Conservation (phyloP, 176 grass and related monocot genomes). For the Microstegium vimineum region DNA sequence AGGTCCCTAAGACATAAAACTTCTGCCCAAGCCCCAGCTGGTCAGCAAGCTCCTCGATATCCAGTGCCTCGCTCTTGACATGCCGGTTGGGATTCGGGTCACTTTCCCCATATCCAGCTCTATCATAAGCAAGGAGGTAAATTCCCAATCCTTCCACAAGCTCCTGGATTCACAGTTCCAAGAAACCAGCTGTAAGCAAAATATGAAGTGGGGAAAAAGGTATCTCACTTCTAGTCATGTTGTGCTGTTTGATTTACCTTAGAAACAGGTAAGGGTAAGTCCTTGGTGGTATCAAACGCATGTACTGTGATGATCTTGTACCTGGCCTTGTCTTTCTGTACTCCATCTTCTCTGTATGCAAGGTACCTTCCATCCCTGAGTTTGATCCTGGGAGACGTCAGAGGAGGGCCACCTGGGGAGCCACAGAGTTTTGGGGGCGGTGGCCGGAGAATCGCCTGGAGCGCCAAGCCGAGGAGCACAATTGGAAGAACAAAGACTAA, state of each 20-base stretch:
- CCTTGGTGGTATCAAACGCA: slow-evolving; percentile 66
- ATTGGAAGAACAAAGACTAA: slow-evolving; percentile 29
- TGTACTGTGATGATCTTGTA: slow-evolving; percentile 63
- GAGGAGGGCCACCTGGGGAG: slow-evolving; percentile 48
- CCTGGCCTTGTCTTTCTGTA: slow-evolving; percentile 49
- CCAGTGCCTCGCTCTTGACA: slow-evolving; percentile 67
- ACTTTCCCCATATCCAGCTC: slow-evolving; percentile 81
- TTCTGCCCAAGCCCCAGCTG: slow-evolving; percentile 59
- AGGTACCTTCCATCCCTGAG: slow-evolving; percentile 58
- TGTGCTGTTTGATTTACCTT: slow-evolving; percentile 37
- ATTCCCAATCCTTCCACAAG: slow-evolving; percentile 64
- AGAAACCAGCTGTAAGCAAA: not conserved
- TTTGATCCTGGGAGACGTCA: slow-evolving; percentile 67
- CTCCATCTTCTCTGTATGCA: slow-evolving; percentile 52
- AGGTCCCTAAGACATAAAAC: slow-evolving; percentile 67
- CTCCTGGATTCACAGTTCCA: slow-evolving; percentile 44
- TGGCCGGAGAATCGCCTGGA: slow-evolving; percentile 52
- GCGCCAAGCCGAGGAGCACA: slow-evolving; percentile 40
- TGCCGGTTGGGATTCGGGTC: slow-evolving; percentile 60
- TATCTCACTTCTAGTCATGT: not conserved
- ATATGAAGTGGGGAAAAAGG: not conserved
- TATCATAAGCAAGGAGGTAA: slow-evolving; percentile 74
- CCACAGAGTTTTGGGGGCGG: slow-evolving; percentile 49
- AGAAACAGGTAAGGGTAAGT: slow-evolving; percentile 48
- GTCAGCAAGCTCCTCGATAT: slow-evolving; percentile 75